phyloP scores from a whole-genome alignment of 208 protist species.

The Wallacemonas sp. region DNA sequence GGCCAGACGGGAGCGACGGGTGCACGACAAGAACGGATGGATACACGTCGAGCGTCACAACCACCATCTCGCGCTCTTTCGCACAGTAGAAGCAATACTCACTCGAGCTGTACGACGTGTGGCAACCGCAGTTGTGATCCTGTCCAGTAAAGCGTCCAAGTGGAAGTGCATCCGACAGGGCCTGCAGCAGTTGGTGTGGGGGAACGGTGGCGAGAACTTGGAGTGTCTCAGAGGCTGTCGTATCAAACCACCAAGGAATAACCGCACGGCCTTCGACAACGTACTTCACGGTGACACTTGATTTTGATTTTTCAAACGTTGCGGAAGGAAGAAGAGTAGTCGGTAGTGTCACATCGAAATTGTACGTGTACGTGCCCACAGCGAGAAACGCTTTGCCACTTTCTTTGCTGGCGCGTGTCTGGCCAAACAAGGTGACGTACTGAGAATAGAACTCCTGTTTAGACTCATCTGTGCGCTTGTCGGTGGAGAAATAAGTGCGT shows the following conservation, averaged over 20 bases:
- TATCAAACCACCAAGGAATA: constrained; percentile 6
- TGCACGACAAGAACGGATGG: background rate
- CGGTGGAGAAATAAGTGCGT: too few species aligned
- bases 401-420: background rate
- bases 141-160: background rate
- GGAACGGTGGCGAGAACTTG: background rate
- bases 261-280: background rate
- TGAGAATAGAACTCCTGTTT: constrained; percentile 6
- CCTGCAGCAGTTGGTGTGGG: background rate
- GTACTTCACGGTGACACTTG: background rate
- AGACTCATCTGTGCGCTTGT: constrained; percentile 3
- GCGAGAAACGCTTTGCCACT: constrained; percentile 1
- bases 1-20: background rate
- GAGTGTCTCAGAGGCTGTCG: background rate
- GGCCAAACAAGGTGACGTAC: constrained; percentile 4
- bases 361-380: constrained; percentile 3
- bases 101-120: background rate
- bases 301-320: background rate
- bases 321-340: background rate
- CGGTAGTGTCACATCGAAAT: background rate
- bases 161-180: background rate
- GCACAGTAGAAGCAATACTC: background rate
- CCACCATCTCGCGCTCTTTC: background rate
- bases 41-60: background rate
- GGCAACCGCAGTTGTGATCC: background rate